Base-by-base conservation (phyloP, 345 rosid species). In the Salix suchowensis region DNA sequence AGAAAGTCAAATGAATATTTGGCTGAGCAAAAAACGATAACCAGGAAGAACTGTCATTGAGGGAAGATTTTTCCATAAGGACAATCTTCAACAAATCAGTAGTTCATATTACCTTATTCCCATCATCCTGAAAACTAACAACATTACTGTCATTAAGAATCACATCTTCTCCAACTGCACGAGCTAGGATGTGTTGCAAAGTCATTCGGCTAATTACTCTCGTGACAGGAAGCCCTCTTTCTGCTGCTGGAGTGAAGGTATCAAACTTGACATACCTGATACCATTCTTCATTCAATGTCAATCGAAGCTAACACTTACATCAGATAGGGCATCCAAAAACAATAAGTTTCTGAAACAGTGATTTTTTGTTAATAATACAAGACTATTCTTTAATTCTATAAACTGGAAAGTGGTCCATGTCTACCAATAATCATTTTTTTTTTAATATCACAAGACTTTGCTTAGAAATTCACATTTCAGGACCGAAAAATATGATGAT, bases 191-290 rank as follows among this genome's bases (percentile, higher is more conserved):
- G 80, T 88, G 88, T 79, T 96, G 99, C 85, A 93, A 84, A 44
- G 92, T 91, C 94, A 96, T 92, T 78, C 98, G 87, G 68, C 98
- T 92, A 72, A 96, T 90, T 10, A 93, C 97, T 65, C 97, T 84
- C 30, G 99, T 96, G 65, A 93, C 95, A 2, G 98, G 99, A 76
- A 96, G 94, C 74, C 97, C 98, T 65, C 84, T 67, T 83, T 92
- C 94, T 1, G 86, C 98, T 36, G 97, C 97, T 67, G 98, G 97
- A 65, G 98, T 93, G 88, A 96, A 96, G 39, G 94, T 91, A 82
- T 96, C 99, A 82, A 96, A 93, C 91, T 93, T 93, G 67, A 90
- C 74, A 68, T 87, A 93, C 99, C 98, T 91, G 90, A 77, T 85
- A 39, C 54, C 52, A 83, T 74, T 64, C 40, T 65, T 55, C 61